A percentile compares a stretch with the other conserved stretches of the same genome.
Evolutionary conservation across 805 yeast genomes (phyloP).

Genomic region (Pichia gijzeniarum): DNA sequence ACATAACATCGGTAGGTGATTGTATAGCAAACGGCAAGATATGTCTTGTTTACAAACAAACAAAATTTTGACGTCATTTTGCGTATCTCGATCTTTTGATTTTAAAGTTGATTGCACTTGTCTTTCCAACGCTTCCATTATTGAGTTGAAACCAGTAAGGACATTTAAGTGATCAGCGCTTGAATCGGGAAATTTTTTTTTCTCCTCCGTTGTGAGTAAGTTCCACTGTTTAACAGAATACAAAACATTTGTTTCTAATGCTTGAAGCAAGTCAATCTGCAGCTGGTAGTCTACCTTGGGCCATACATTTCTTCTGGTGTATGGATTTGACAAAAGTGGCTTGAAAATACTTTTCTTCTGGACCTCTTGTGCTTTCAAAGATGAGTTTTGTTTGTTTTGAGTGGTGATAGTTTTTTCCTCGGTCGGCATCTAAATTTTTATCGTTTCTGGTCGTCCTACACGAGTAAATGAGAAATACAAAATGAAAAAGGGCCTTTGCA

Average conservation of each 20-base stretch:
- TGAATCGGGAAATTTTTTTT: conserved; percentile 16
- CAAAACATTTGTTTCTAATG: conserved; percentile 11
- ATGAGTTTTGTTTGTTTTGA: neutral
- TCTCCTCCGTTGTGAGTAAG: conserved; percentile 21
- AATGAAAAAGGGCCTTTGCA: no score
- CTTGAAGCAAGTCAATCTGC: conserved; percentile 27
- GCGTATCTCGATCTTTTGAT: neutral
- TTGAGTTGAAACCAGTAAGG: conserved; percentile 49
- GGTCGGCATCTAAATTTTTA: neutral
- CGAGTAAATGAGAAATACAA: no score
- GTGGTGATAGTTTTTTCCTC: neutral
- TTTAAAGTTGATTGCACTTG: conserved; percentile 31
- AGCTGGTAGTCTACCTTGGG: conserved; percentile 33
- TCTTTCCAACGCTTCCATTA: conserved; percentile 40
- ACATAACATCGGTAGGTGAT: conserved; percentile 53
- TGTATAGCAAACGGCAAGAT: conserved; percentile 41
- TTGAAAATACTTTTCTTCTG: conserved; percentile 50
- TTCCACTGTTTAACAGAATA: conserved; percentile 17
- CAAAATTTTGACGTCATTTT: conserved; percentile 32
- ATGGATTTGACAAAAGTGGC: conserved; percentile 62
- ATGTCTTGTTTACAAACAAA: conserved; percentile 48
- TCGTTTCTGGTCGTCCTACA: no score
- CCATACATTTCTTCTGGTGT: conserved; percentile 38
- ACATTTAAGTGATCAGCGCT: conserved; percentile 14
- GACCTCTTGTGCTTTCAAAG: conserved; percentile 8